phyloP scores from a whole-genome alignment of 1,139 yeast species.

The Yamadazyma siamensis region DNA sequence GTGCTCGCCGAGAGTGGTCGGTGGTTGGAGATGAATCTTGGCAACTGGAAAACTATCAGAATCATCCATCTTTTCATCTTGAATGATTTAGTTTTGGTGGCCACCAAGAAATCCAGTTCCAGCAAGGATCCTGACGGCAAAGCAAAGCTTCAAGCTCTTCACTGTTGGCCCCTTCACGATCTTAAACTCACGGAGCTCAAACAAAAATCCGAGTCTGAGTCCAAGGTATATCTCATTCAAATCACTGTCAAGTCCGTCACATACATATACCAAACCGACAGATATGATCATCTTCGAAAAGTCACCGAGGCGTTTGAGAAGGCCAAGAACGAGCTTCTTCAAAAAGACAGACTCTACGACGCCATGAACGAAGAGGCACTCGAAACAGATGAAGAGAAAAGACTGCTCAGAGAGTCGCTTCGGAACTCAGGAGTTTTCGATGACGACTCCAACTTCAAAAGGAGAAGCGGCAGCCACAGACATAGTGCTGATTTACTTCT shows the following conservation, averaged over 20 bases:
- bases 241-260: conserved; percentile 47
- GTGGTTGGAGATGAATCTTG: conserved; percentile 85
- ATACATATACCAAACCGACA: conserved; percentile 64
- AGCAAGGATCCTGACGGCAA: conserved; percentile 18
- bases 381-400: conserved; percentile 33
- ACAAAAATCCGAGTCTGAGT: conserved; percentile 13
- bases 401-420: conserved; percentile 39
- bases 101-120: conserved; percentile 51
- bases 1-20: conserved; percentile 75
- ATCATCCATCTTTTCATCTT: conserved; percentile 74
- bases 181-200: conserved; percentile 47
- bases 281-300: conserved; percentile 55
- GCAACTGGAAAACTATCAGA: conserved; percentile 80
- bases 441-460: conserved; percentile 18
- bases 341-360: conserved; percentile 44
- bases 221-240: conserved; percentile 41
- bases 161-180: conserved; percentile 75
- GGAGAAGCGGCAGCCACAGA: conserved; percentile 29
- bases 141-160: conserved; percentile 60
- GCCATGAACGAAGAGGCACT: conserved; percentile 12
- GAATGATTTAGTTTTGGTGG: conserved; percentile 75
- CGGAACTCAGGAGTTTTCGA: conserved; percentile 34
- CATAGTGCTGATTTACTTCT: conserved; percentile 39
- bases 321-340: conserved; percentile 60
- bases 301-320: conserved; percentile 58